A percentile compares a stretch with the other conserved stretches of the same genome.
Conservation (phyloP, 1,284 basidiomycete species). For the Spongispora temasekensis region DNA sequence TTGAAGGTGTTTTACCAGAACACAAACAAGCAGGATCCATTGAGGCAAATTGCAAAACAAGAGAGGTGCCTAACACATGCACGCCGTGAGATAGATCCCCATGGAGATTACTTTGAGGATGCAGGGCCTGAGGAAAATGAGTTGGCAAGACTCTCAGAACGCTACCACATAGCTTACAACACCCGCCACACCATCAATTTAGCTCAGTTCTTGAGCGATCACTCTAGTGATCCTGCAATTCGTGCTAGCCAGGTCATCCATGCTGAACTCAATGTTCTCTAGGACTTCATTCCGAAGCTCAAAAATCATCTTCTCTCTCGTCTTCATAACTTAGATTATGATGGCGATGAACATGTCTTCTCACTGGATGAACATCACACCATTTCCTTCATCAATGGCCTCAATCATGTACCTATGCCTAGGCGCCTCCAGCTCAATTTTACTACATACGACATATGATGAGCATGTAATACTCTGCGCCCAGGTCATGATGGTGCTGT, state of each 20-base stretch:
- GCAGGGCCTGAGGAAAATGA: not conserved
- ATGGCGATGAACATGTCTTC: not conserved
- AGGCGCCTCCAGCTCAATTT: not conserved
- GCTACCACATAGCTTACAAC: not conserved
- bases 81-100: not conserved
- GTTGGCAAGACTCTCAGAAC: not conserved
- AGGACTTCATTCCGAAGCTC: not conserved
- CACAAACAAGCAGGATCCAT: not conserved
- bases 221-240: not conserved
- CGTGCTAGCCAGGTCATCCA: not conserved
- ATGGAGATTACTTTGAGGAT: not conserved
- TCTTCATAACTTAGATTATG: not conserved
- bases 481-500: not conserved
- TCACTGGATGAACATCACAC: not conserved
- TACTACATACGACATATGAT: not conserved
- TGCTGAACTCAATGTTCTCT: not conserved
- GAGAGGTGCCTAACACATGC: not conserved
- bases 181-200: not conserved
- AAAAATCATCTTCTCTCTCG: not conserved
- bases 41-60: not conserved
- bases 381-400: not conserved
- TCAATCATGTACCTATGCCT: not conserved
- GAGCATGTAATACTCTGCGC: not conserved
- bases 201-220: not conserved
- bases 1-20: not conserved